Percentiles rank a stretch among this genome's conserved stretches.
Evolutionary conservation across 495 filamentous ascomycete species (phyloP).

Genomic region (Aspergillus heteromorphus): DNA sequence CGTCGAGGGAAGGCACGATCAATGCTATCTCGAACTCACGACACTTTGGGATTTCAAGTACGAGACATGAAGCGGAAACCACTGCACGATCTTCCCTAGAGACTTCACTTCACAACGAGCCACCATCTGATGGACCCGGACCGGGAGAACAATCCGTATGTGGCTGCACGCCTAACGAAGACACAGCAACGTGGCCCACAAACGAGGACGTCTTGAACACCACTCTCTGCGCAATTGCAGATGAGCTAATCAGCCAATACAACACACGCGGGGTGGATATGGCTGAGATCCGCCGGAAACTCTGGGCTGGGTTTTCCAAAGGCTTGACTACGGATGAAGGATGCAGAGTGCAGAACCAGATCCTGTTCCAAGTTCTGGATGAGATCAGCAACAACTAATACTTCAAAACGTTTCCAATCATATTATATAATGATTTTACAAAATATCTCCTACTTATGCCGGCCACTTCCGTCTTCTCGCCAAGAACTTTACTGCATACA

Average conservation of each 20-base stretch:
- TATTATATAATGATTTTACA: not conserved
- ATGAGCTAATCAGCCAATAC: constrained; percentile 35
- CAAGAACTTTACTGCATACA: constrained; percentile 67
- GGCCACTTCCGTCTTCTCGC: constrained; percentile 27
- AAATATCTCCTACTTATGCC: not conserved
- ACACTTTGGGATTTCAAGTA: no score
- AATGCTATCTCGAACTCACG: not conserved
- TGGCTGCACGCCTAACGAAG: constrained; percentile 19
- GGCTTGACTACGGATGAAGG: constrained; percentile 26
- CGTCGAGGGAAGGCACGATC: not conserved
- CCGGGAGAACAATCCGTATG: constrained; percentile 25
- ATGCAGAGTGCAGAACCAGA: constrained; percentile 39
- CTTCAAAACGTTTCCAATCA: not conserved
- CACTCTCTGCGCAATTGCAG: constrained; percentile 39
- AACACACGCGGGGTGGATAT: constrained; percentile 36
- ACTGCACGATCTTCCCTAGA: not conserved
- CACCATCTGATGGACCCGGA: not conserved
- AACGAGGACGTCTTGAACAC: constrained; percentile 32
- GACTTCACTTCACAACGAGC: not conserved
- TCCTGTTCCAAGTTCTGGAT: constrained; percentile 41
- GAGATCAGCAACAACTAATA: constrained; percentile 34
- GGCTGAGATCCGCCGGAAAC: constrained; percentile 28
- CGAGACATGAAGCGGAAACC: not conserved
- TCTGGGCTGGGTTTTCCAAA: constrained; percentile 33
- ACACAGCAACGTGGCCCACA: constrained; percentile 8